phyloP scores from a whole-genome alignment of 768 basidiomycete genomes.

The Podaxis sp. region DNA sequence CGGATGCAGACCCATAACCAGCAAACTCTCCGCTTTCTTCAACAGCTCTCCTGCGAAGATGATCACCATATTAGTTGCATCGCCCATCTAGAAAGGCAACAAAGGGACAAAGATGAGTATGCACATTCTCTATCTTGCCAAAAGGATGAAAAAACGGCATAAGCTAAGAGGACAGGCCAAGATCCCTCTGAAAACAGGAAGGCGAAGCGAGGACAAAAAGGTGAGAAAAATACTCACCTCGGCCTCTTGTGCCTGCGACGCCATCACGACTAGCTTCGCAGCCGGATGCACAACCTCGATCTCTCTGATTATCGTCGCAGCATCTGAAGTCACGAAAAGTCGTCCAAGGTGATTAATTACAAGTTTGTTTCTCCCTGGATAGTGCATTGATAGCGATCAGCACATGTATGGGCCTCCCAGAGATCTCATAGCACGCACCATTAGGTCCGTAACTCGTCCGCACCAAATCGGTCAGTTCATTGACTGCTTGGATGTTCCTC shows the following conservation, averaged over 20 bases:
- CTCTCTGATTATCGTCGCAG: conserved; percentile 97
- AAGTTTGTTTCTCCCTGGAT: conserved; percentile 89
- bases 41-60: conserved; percentile 95
- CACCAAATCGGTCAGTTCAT: conserved; percentile 91
- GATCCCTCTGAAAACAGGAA: background rate
- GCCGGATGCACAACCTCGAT: conserved; percentile 99
- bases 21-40: conserved; percentile 88
- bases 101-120: conserved; percentile 3
- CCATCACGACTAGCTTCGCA: conserved; percentile 99
- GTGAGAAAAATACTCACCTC: conserved; percentile 59
- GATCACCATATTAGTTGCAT: conserved; percentile 93
- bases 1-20: conserved; percentile 96
- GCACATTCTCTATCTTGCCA: background rate
- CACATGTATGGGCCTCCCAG: background rate
- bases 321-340: conserved; percentile 97
- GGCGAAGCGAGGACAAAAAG: background rate
- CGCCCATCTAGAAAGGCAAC: conserved; percentile 74
- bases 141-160: background rate
- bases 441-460: conserved; percentile 96
- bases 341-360: conserved; percentile 96
- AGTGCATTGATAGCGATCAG: conserved; percentile 13
- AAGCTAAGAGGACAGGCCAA: too few relatives aligned
- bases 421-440: conserved; percentile 51
- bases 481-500: conserved; percentile 94
- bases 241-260: conserved; percentile 91